Evolutionary conservation across 257 asterid genomes (phyloP).

Genomic region (Capsicum rhomboideum): DNA sequence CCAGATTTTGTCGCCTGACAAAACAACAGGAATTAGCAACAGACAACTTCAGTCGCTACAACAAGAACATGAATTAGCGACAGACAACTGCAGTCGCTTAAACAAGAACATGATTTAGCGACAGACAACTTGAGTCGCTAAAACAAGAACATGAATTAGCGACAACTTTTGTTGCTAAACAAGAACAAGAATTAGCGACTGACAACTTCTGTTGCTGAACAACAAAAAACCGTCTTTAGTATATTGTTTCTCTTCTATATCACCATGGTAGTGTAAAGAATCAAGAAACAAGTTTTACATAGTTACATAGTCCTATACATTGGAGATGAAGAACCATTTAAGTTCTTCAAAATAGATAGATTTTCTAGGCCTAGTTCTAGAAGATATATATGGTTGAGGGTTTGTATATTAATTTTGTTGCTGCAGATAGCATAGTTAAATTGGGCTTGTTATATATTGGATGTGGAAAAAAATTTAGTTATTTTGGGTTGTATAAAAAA

Average conservation of each 20-base stretch:
- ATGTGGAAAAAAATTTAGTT: slow-evolving; percentile 25
- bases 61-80: neutral
- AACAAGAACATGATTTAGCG: neutral
- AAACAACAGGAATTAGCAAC: neutral
- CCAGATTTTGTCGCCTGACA: slow-evolving; percentile 76
- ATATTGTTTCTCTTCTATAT: slow-evolving; percentile 17
- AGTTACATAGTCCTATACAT: slow-evolving; percentile 41
- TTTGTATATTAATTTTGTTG: slow-evolving; percentile 83
- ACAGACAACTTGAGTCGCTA: neutral
- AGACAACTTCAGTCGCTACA: neutral
- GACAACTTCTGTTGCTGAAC: neutral
- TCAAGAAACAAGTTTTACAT: slow-evolving; percentile 21
- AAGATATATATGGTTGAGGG: slow-evolving; percentile 38
- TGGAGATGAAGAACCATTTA: slow-evolving; percentile 37
- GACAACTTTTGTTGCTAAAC: neutral
- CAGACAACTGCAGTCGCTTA: neutral
- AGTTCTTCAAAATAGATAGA: slow-evolving; percentile 39
- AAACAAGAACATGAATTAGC: neutral
- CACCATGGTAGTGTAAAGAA: slow-evolving; percentile 40
- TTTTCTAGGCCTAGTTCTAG: slow-evolving; percentile 26
- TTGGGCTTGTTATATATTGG: slow-evolving; percentile 42
- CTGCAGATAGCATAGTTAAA: slow-evolving; percentile 45
- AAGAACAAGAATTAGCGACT: neutral
- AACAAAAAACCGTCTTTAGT: neutral
- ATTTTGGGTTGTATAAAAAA: slow-evolving; percentile 50